Evolutionary conservation across 2,329 filamentous ascomycete species (phyloP).

Genomic region (Bretziella fagacearum): DNA sequence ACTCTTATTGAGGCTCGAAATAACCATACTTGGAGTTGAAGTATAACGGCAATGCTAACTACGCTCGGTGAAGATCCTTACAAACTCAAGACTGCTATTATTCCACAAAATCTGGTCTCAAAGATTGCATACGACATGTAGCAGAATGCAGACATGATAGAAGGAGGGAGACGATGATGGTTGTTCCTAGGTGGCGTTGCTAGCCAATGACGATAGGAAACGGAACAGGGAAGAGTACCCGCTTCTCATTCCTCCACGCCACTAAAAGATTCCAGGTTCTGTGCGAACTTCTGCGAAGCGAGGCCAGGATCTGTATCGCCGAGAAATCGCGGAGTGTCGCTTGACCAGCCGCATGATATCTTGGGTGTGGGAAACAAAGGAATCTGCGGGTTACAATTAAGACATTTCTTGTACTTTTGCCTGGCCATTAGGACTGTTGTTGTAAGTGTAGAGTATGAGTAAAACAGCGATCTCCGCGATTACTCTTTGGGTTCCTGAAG

Average conservation of each 20-base stretch:
- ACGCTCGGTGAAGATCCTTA: not conserved
- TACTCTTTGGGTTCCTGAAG: not conserved
- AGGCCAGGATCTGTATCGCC: conserved; percentile 2
- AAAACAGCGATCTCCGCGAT: not conserved
- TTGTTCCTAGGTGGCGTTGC: not conserved
- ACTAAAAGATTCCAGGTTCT: conserved; percentile 3
- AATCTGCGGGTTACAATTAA: not conserved
- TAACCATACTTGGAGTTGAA: not conserved
- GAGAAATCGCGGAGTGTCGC: not conserved
- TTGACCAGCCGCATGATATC: not conserved
- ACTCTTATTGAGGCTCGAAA: not conserved
- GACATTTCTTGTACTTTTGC: not conserved
- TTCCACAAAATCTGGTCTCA: not conserved
- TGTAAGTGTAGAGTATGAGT: not conserved
- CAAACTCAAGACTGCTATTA: not conserved
- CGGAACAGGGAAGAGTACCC: not conserved
- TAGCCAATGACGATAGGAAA: not conserved
- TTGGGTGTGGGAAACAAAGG: not conserved
- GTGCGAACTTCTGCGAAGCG: conserved; percentile 3
- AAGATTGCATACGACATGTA: not conserved
- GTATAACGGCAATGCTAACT: not conserved
- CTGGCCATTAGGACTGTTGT: not conserved
- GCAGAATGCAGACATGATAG: not conserved
- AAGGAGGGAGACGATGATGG: not conserved
- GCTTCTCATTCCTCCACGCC: not conserved